Percentiles rank a stretch among this genome's conserved stretches.
These are phyloP conservation scores for Hibiscus trionum DNA, from an alignment of 345 rosid species.

Conservation along the genomic window DNA sequence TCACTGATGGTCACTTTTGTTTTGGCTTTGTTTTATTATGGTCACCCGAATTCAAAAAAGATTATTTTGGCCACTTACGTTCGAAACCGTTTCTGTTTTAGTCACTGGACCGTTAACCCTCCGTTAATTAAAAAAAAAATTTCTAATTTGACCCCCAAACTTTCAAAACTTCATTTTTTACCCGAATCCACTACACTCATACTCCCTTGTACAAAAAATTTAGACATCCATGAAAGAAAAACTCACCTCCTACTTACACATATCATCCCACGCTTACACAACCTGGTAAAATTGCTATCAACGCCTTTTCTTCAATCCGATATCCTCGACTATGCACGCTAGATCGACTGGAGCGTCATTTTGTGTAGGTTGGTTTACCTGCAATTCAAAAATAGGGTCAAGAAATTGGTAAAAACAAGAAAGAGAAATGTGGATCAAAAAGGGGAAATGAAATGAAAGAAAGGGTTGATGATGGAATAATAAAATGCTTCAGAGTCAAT, in stretches of 20 bases:
- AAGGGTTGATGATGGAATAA: neutral
- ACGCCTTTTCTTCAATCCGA: neutral
- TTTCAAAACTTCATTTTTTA: no score
- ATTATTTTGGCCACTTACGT: no score
- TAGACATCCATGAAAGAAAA: neutral
- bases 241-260: neutral
- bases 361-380: neutral
- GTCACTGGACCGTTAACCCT: no score
- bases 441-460: neutral
- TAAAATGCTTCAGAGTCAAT: neutral
- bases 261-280: constrained; percentile 17
- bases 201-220: neutral
- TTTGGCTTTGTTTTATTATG: no score
- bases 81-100: no score
- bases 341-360: neutral
- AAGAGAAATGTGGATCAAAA: neutral
- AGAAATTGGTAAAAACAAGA: no score
- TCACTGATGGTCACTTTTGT: no score
- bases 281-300: neutral
- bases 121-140: no score
- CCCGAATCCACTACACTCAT: no score
- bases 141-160: no score
- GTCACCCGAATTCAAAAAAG: no score
- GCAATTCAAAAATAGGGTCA: neutral
- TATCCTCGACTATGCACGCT: neutral